Evolutionary conservation across 2,329 filamentous ascomycete species (phyloP), one percentile per base, ranked within the genome.

Genomic region (Lecanicillium sp.): DNA sequence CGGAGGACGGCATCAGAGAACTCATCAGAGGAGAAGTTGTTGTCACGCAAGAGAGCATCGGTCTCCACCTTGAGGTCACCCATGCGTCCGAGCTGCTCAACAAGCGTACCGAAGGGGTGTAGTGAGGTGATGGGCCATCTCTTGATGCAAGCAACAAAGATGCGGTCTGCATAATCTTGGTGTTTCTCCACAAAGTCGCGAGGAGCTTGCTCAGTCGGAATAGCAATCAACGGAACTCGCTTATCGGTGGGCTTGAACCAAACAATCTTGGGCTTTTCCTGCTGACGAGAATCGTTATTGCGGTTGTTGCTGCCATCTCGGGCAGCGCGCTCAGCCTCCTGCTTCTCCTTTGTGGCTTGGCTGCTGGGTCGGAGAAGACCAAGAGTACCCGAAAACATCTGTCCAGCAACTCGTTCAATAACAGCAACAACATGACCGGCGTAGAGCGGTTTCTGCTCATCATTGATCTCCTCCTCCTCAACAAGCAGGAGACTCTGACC

Each of bases 181-280:
- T 98, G 92, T 63, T 92, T 95, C 69, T 98, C 92, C 19, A 98
- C 92, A 53, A 98, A 98, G 64, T 96, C 92, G 27, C 88, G 83
- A 15, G 92, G 92, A 8, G 92, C 92, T 65, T 98, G 92, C 62
- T 98, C 92, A 3, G 92, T 98, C 2, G 92, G 92, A 48, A 98
- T 98, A 38, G 92, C 92, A 61, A 98, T 98, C 48, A 98, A 72
- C 35, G 92, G 92, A 34, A 98, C 92, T 56, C 92, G 87, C 76
- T 98, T 96, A 66, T 98, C 92, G 1, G 92, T 98, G 42, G 92
- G 92, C 72, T 98, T 98, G 71, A 98, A 98, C 92, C 92, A 98
- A 30, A 98, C 92, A 64, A 98, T 98, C 79, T 98, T 98, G 46
- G 92, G 92, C 67, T 95, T 95, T 48, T 98, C 92, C 58, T 94